A percentile compares a stretch with the other conserved stretches of the same genome.
phyloP scores from a whole-genome alignment of 257 asterid genomes.

The Solanum sejunctum region DNA sequence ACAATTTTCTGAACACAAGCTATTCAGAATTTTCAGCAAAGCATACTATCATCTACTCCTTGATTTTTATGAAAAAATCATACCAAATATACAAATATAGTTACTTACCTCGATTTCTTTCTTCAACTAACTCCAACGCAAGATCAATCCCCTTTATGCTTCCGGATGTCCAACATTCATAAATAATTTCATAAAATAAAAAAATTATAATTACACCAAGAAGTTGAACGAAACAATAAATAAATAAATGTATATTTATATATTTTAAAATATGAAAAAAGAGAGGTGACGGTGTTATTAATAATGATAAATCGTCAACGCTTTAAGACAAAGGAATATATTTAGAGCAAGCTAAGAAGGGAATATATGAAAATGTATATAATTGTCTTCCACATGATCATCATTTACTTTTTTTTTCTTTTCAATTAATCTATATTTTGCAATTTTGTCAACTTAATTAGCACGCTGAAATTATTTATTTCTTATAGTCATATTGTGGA shows the following conservation, averaged over 20 bases:
- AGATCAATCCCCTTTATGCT: too few species aligned
- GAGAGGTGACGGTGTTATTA: neutral
- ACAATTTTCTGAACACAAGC: too few species aligned
- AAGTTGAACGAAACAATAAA: neutral
- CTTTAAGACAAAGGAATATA: neutral
- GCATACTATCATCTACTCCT: too few species aligned
- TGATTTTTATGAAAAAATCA: too few species aligned
- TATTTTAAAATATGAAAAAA: neutral
- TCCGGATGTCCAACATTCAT: too few species aligned
- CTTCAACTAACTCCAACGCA: too few species aligned
- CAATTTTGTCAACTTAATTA: neutral
- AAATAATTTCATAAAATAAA: neutral
- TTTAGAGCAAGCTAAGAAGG: neutral
- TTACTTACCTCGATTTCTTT: too few species aligned
- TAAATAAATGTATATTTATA: neutral
- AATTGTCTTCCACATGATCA: neutral
- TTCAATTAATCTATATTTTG: neutral
- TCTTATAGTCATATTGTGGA: neutral
- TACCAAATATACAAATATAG: too few species aligned
- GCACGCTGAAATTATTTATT: neutral
- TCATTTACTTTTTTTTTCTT: neutral
- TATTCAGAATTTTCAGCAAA: too few species aligned
- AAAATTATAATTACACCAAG: neutral
- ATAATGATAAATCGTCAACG: neutral
- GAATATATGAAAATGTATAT: neutral